Evolutionary conservation across 2,329 filamentous ascomycete genomes (phyloP).

Genomic region (Anthostomella pinea): DNA sequence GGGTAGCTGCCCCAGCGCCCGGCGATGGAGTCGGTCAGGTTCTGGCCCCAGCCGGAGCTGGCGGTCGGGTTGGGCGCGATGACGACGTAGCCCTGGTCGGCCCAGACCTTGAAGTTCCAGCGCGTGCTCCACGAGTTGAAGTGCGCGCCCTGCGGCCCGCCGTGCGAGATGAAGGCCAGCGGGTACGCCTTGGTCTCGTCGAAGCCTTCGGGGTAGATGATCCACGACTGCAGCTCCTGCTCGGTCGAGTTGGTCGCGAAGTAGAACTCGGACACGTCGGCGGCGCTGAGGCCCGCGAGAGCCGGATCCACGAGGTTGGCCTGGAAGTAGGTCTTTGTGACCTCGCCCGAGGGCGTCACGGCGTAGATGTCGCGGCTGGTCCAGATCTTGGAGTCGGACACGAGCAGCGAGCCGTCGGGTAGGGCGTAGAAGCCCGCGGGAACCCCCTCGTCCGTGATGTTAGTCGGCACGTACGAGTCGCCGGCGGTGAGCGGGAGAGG

Average conservation of each 20-base stretch:
- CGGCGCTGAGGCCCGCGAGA: constrained; percentile 30
- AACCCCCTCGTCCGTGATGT: constrained; percentile 34
- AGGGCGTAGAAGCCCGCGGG: constrained; percentile 28
- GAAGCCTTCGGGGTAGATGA: constrained; percentile 33
- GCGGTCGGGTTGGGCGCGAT: constrained; percentile 54
- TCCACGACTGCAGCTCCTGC: constrained; percentile 32
- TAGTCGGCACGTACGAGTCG: constrained; percentile 29
- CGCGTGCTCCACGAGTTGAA: constrained; percentile 51
- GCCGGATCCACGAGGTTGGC: constrained; percentile 35
- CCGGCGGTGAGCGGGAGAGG: constrained; percentile 28
- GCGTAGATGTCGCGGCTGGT: constrained; percentile 34
- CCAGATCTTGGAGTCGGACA: constrained; percentile 36
- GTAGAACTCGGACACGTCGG: constrained; percentile 35
- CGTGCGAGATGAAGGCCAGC: constrained; percentile 52
- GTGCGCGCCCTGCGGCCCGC: constrained; percentile 52
- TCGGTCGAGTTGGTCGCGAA: constrained; percentile 33
- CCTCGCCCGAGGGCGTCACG: constrained; percentile 26
- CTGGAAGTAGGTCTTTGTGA: constrained; percentile 32
- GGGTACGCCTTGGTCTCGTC: constrained; percentile 46
- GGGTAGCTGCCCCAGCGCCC: constrained; percentile 51
- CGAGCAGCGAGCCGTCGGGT: constrained; percentile 27
- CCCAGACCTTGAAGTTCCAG: constrained; percentile 54
- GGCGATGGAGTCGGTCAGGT: constrained; percentile 49
- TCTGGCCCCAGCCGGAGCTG: constrained; percentile 52
- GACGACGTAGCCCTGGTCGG: constrained; percentile 55